A percentile compares a stretch with the other conserved stretches of the same genome.
phyloP scores from a whole-genome alignment of 78 protist genomes.

The Planoprotostelium fungivorum region DNA sequence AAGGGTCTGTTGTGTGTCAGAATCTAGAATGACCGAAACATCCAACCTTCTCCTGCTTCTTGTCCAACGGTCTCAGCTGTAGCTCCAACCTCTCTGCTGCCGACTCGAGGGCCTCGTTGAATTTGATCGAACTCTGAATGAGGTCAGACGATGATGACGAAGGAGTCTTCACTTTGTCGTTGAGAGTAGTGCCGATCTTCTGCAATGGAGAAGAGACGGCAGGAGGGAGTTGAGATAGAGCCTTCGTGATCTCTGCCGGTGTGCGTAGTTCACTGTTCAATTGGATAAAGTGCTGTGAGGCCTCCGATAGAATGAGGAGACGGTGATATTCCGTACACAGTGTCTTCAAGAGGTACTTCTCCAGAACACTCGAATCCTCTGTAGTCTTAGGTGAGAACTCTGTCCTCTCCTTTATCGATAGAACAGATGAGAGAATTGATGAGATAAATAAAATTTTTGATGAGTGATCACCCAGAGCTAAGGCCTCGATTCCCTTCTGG shows the following conservation, averaged over 20 bases:
- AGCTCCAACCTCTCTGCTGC: slow-evolving; percentile 24
- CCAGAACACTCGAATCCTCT: background rate
- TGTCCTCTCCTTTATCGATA: too few species aligned
- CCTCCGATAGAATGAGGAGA: slow-evolving; percentile 31
- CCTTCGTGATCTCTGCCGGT: slow-evolving; percentile 11
- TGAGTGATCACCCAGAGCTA: background rate
- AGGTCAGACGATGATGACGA: background rate
- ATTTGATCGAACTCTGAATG: slow-evolving; percentile 14
- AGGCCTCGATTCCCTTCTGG: slow-evolving; percentile 31
- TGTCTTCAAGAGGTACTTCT: slow-evolving; percentile 36
- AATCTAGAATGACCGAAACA: background rate
- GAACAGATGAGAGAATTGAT: background rate
- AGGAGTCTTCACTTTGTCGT: slow-evolving; percentile 11
- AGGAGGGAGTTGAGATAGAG: slow-evolving; percentile 17
- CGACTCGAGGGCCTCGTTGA: slow-evolving; percentile 24
- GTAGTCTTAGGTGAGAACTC: too few species aligned
- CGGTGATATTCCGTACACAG: slow-evolving; percentile 13
- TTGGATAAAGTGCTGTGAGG: slow-evolving; percentile 26
- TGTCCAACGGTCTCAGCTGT: slow-evolving; percentile 44
- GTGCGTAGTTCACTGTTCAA: slow-evolving; percentile 9
- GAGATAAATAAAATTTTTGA: background rate
- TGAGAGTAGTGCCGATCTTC: slow-evolving; percentile 23
- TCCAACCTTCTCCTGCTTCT: slow-evolving; percentile 35
- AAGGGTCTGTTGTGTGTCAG: background rate
- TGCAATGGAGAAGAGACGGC: slow-evolving; percentile 8